These are phyloP conservation scores for Euclidium syriacum DNA, from an alignment of 345 rosid genomes.

Conservation along the genomic window DNA sequence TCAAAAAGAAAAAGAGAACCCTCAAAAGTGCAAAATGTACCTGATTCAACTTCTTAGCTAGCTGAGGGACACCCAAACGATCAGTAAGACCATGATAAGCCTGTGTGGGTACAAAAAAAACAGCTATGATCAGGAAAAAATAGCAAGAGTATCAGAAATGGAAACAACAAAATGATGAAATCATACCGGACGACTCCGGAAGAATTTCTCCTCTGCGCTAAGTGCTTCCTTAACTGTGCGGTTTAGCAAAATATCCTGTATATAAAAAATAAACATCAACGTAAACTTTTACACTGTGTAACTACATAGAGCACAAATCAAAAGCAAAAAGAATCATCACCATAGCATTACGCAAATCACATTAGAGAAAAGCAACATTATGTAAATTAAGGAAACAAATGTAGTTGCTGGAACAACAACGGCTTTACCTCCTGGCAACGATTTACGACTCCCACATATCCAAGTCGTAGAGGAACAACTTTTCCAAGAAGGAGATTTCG, in stretches of 20 bases:
- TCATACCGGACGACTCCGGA: constrained; percentile 45
- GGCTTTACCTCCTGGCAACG: constrained; percentile 58
- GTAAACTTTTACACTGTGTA: background rate
- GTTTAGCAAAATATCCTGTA: constrained; percentile 54
- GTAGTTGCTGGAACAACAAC: background rate
- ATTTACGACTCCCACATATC: constrained; percentile 70
- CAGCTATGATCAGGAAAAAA: background rate
- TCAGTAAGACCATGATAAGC: constrained; percentile 57
- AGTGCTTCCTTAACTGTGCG: constrained; percentile 58
- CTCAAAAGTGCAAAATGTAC: constrained; percentile 25
- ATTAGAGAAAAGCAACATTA: background rate
- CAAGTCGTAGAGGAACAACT: constrained; percentile 57
- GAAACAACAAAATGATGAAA: constrained; percentile 10
- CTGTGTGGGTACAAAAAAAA: constrained; percentile 29
- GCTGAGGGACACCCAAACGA: constrained; percentile 62
- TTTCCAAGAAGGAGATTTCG: constrained; percentile 57
- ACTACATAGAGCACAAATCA: constrained; percentile 3
- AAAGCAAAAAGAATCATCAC: background rate
- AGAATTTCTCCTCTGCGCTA: constrained; percentile 47
- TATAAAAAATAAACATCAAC: background rate
- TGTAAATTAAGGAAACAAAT: background rate
- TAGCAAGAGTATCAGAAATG: constrained; percentile 12
- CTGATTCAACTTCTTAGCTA: constrained; percentile 72
- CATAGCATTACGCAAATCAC: background rate
- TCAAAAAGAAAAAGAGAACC: background rate